Evolutionary conservation across 1,284 basidiomycete genomes (phyloP).

Genomic region (Boletellus deceptivus): DNA sequence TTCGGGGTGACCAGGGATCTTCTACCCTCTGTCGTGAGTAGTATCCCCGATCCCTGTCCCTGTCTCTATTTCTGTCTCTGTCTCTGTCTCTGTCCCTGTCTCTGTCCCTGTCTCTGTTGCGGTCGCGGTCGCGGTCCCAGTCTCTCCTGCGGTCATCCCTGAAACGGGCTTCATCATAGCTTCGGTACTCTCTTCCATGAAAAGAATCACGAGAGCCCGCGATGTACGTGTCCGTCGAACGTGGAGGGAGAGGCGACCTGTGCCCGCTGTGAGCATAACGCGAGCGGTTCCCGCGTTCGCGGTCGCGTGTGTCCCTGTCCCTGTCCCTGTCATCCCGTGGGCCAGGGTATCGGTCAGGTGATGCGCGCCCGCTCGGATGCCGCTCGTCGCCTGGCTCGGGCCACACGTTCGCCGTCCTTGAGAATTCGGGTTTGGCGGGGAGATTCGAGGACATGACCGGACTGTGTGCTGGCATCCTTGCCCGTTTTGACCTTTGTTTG

Average conservation of each 20-base stretch:
- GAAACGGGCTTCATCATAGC: conserved; percentile 17
- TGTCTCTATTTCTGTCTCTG: conserved; percentile 17
- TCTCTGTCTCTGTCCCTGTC: too few relatives aligned
- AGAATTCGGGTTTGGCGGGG: conserved; percentile 35
- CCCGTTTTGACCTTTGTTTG: conserved; percentile 20
- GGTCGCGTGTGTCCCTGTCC: conserved; percentile 28
- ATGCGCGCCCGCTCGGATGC: conserved; percentile 17
- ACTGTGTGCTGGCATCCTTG: background rate
- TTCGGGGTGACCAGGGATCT: conserved; percentile 15
- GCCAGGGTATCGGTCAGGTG: conserved; percentile 28
- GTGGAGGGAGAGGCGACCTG: conserved; percentile 20
- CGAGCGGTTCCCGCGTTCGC: conserved; percentile 19
- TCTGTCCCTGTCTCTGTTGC: conserved; percentile 6
- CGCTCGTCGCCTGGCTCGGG: conserved; percentile 27
- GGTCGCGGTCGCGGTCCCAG: conserved; percentile 23
- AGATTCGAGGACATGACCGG: conserved; percentile 29
- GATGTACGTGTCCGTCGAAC: conserved; percentile 18
- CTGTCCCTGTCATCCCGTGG: conserved; percentile 28
- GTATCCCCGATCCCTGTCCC: conserved; percentile 15
- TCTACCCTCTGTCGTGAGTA: conserved; percentile 16
- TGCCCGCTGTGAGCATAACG: conserved; percentile 18
- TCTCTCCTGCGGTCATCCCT: conserved; percentile 29
- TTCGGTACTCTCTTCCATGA: conserved; percentile 25
- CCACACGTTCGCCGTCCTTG: conserved; percentile 18
- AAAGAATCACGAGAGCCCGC: conserved; percentile 19